These are phyloP conservation scores for Rhizopus delemar DNA, from an alignment of 371 early-diverging fungal genomes.

Conservation along the genomic window DNA sequence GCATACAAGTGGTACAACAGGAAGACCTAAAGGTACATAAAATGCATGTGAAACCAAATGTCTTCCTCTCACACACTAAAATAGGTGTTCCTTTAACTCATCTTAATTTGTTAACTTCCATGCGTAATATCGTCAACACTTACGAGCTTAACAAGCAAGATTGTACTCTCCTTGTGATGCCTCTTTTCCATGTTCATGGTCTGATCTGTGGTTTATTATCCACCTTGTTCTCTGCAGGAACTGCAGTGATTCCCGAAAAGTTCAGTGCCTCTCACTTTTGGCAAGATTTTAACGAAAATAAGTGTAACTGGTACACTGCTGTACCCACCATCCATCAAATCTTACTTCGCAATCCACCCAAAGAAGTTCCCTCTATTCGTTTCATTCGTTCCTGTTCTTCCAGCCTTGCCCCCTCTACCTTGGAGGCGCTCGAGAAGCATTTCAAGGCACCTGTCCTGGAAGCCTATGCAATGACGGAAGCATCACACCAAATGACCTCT, in stretches of 20 bases:
- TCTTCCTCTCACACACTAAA: not conserved
- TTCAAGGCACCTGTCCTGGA: slow-evolving; percentile 79
- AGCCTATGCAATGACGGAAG: slow-evolving; percentile 83
- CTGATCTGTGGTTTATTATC: slow-evolving; percentile 78
- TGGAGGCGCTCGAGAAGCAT: slow-evolving; percentile 66
- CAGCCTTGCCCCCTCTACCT: slow-evolving; percentile 75
- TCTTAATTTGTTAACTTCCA: slow-evolving; percentile 70
- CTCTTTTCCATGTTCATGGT: slow-evolving; percentile 91
- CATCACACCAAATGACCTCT: slow-evolving; percentile 89
- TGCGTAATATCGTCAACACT: slow-evolving; percentile 73
- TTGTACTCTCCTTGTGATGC: slow-evolving; percentile 81
- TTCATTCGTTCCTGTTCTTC: slow-evolving; percentile 89
- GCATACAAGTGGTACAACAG: slow-evolving; percentile 86
- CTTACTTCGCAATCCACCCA: slow-evolving; percentile 59
- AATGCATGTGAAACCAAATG: no score
- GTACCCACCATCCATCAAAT: slow-evolving; percentile 92
- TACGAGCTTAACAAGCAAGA: slow-evolving; percentile 68
- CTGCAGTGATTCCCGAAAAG: slow-evolving; percentile 74
- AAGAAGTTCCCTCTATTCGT: slow-evolving; percentile 58
- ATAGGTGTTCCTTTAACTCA: slow-evolving; percentile 83
- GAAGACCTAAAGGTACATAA: slow-evolving; percentile 73
- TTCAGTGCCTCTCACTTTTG: slow-evolving; percentile 84
- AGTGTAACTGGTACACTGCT: slow-evolving; percentile 81
- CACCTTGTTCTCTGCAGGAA: slow-evolving; percentile 75
- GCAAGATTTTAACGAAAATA: slow-evolving; percentile 64